Conservation (phyloP, 1,139 yeast species). For the Yamadazyma siamensis region DNA sequence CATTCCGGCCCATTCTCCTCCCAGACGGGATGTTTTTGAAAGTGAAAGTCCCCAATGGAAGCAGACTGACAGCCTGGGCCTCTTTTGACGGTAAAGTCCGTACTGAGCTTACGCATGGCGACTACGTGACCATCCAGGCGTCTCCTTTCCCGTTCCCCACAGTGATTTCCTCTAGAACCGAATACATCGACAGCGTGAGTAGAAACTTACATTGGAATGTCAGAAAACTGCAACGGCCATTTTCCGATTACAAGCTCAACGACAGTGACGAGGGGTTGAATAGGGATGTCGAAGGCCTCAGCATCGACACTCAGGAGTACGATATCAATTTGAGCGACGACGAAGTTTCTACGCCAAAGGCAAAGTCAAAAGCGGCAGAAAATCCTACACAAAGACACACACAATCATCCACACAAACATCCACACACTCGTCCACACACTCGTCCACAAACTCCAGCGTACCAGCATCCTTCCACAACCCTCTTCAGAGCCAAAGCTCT, state of each 20-base stretch:
- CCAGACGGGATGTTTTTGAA: slow-evolving; percentile 83
- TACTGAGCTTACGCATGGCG: slow-evolving; percentile 67
- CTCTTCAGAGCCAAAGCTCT: too few species aligned
- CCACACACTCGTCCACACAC: too few species aligned
- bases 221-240: slow-evolving; percentile 78
- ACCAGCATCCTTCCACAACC: neutral
- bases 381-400: neutral
- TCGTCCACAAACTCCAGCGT: neutral
- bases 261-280: slow-evolving; percentile 14
- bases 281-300: slow-evolving; percentile 15
- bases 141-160: slow-evolving; percentile 87
- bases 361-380: neutral
- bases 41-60: slow-evolving; percentile 66
- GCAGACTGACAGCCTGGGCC: slow-evolving; percentile 85
- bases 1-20: slow-evolving; percentile 79
- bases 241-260: slow-evolving; percentile 24
- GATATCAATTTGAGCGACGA: slow-evolving; percentile 21
- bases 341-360: slow-evolving; percentile 5
- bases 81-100: slow-evolving; percentile 84
- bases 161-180: slow-evolving; percentile 68
- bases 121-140: slow-evolving; percentile 74
- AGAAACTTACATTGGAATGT: slow-evolving; percentile 85
- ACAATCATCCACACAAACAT: too few species aligned
- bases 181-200: slow-evolving; percentile 79
- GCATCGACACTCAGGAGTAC: slow-evolving; percentile 15